Base-by-base conservation (phyloP, 305 asterid species). In the Caryopteris hybrid region DNA sequence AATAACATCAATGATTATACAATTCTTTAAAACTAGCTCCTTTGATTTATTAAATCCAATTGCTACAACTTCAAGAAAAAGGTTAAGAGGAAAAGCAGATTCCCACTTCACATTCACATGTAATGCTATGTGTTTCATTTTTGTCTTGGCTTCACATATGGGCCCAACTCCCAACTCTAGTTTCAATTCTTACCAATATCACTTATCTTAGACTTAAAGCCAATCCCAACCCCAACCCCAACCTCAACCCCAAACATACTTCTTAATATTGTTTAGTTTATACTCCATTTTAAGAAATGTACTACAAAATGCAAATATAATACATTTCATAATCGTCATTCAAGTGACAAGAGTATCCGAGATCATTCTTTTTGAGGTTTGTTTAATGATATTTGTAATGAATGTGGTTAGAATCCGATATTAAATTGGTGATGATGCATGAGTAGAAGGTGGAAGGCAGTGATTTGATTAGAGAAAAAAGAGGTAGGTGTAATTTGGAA, bases 41-140 rank as follows among this genome's bases (percentile, higher is more conserved):
- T n/a, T n/a, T n/a, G n/a, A n/a, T n/a, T n/a, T n/a, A n/a, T n/a
- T n/a, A n/a, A n/a, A n/a, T n/a, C n/a, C n/a, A n/a, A 34, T 74
- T 80, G 85, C 80, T 68, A 73, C 82, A 79, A 77, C 77, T 48
- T 66, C 50, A 66, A 68, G 75, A 73, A 75, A 75, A 83, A 74
- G 79, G 33, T 27, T 36, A 33, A 36, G 48, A 34, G 21, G 14
- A 38, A 78, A 85, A 78, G 85, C 56, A 77, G 85, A 85, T 85
- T 83, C 87, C 85, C 81, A 73, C 69, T 81, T 67, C 86, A 77
- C 80, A 81, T 62, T 69, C 88, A 81, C 84, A 83, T 74, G 74
- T 50, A 61, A 68, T 75, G 84, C 70, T 53, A 58, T 70, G 70
- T 76, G 68, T 64, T 41, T 0, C 60, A 14, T 38, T 41, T 53